Evolutionary conservation across 2,329 filamentous ascomycete species (phyloP), one percentile per base, ranked within the genome.

Genomic region (Diplodia seriata): DNA sequence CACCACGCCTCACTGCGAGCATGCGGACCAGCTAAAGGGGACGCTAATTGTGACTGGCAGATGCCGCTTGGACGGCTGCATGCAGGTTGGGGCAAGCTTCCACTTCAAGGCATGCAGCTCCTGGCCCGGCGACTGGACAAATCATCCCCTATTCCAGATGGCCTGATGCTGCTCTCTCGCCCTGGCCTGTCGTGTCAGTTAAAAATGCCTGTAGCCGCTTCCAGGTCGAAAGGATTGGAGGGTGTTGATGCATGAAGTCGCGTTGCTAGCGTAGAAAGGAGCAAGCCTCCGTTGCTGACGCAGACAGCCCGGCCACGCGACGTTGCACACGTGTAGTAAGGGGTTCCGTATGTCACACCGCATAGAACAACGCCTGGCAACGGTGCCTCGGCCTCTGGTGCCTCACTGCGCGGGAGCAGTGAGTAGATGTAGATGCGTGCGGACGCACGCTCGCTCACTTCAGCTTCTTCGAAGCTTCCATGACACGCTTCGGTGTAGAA

Each of bases 281-380:
- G 59, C 59, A 33, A 4, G 26, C 47, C 18, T 51, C 59, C 59
- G 59, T 43, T 31, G 43, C 33, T 63, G 59, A 63, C 59, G 59
- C 29, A 51, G 8, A 12, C 43, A 36, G n/a, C 43, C 9, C 36
- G 8, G 4, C 59, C 18, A 63, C 59, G 43, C 59, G 43, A 51
- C 29, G 43, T 26, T 36, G 43, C 59, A 51, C 47, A 63, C 59
- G 59, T 63, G 59, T 63, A 38, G 38, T 26, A 47, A 47, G 43
- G 43, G 43, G 43, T 36, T 51, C 23, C 43, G 43, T 26, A 47
- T 36, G 59, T 47, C 33, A n/a, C 38, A 20, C 40, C 29, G 26
- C 57, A 47, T 49, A 33, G 38, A 49, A 14, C 57, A 33, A 12
- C 57, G 57, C 26, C 4, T 62, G 43, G 40, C 7, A 29, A 26